Evolutionary conservation across 805 yeast species (phyloP).

Genomic region (Myxozyma neotropica): DNA sequence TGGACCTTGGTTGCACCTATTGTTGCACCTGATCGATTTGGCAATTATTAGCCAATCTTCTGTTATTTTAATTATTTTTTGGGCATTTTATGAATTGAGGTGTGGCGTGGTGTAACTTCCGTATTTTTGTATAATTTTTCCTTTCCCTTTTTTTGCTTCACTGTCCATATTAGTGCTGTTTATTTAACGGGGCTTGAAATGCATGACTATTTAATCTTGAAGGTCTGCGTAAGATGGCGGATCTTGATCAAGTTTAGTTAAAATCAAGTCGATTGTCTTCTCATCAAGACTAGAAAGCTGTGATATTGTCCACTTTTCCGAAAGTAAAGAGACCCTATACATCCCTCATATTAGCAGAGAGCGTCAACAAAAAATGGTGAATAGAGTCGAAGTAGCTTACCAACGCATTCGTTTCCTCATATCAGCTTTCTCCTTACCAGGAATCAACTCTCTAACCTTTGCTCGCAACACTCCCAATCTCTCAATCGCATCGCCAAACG

Average conservation of each 20-base stretch:
- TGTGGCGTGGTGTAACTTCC: background rate
- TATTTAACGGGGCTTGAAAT: too few relatives aligned
- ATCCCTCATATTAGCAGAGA: too few relatives aligned
- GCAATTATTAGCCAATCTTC: slow-evolving; percentile 7
- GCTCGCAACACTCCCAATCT: slow-evolving; percentile 25
- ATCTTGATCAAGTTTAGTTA: slow-evolving; percentile 14
- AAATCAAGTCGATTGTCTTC: slow-evolving; percentile 9
- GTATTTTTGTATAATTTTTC: background rate
- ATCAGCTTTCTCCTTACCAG: slow-evolving; percentile 17
- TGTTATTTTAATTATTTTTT: background rate
- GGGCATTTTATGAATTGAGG: background rate
- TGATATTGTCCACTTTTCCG: slow-evolving; percentile 30
- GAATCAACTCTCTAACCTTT: slow-evolving; percentile 20
- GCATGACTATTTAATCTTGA: background rate
- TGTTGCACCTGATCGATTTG: slow-evolving; percentile 83
- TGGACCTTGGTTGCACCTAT: slow-evolving; percentile 95
- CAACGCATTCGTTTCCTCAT: slow-evolving; percentile 31
- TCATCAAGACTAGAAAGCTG: slow-evolving; percentile 24
- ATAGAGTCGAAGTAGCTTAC: slow-evolving; percentile 12
- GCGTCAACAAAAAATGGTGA: background rate
- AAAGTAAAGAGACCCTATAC: slow-evolving; percentile 28
- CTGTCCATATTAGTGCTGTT: background rate
- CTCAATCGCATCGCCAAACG: slow-evolving; percentile 31
- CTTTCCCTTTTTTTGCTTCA: background rate
- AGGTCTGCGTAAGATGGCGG: slow-evolving; percentile 23